phyloP scores from a whole-genome alignment of 2,329 filamentous ascomycete species.

The Chaetomium globosum region DNA sequence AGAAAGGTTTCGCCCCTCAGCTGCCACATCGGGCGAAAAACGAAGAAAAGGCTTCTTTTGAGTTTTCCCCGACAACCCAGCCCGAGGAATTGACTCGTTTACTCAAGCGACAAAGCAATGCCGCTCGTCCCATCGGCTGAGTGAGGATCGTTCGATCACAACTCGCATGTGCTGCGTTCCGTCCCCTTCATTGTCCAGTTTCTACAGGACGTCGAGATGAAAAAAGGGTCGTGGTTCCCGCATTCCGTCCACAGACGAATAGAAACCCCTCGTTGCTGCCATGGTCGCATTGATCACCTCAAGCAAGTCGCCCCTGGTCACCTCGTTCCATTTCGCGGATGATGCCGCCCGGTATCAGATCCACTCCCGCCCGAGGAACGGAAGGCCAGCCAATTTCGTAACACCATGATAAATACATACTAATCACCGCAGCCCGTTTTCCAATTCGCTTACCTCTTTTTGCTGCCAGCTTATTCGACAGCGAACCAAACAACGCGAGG shows the following conservation, averaged over 20 bases:
- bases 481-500: background rate
- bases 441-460: background rate
- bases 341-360: conserved; percentile 1
- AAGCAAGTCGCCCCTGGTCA: conserved; percentile 3
- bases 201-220: background rate
- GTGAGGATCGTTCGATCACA: background rate
- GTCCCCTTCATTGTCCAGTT: background rate
- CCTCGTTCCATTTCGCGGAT: conserved; percentile 5
- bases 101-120: background rate
- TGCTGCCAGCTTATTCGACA: background rate
- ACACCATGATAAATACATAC: background rate
- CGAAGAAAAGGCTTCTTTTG: background rate
- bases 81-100: background rate
- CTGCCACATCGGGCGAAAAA: background rate
- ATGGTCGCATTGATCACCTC: conserved; percentile 11
- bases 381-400: background rate
- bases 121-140: background rate
- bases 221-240: background rate
- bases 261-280: background rate
- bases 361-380: background rate
- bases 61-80: background rate
- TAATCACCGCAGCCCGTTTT: background rate
- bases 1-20: background rate
- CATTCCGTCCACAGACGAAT: background rate
- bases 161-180: conserved; percentile 10